Evolutionary conservation across 805 yeast genomes (phyloP).

Genomic region (Cyberlindnera americana): DNA sequence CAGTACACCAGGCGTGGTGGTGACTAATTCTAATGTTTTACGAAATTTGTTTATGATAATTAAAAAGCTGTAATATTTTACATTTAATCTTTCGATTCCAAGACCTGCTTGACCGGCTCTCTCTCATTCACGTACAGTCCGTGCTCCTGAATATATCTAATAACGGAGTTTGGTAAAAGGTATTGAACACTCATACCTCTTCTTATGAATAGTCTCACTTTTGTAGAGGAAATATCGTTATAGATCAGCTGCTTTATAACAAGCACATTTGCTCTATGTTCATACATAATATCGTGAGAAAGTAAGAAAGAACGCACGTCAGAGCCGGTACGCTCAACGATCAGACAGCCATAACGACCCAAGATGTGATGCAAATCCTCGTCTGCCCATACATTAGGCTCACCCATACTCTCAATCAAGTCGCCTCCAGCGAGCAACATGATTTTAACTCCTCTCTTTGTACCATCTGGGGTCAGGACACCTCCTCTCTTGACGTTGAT

Average conservation of each 20-base stretch:
- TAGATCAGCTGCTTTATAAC: conserved; percentile 95
- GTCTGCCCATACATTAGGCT: conserved; percentile 99
- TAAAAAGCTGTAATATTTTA: too few species aligned
- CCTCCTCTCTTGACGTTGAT: conserved; percentile 90
- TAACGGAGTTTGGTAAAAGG: conserved; percentile 88
- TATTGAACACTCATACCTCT: conserved; percentile 97
- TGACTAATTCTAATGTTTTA: background rate
- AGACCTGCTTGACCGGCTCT: conserved; percentile 92
- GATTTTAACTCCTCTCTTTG: conserved; percentile 78
- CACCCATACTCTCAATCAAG: conserved; percentile 98
- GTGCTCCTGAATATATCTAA: conserved; percentile 91
- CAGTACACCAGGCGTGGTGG: conserved; percentile 24
- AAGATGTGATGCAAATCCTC: conserved; percentile 90
- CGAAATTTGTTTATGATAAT: too few species aligned
- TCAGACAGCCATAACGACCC: conserved; percentile 94
- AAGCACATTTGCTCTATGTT: conserved; percentile 87
- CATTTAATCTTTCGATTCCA: conserved; percentile 38
- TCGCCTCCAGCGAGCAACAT: conserved; percentile 98
- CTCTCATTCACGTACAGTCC: conserved; percentile 78
- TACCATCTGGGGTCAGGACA: conserved; percentile 55
- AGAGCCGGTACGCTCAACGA: conserved; percentile 94
- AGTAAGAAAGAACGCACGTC: conserved; percentile 91
- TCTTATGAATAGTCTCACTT: conserved; percentile 86
- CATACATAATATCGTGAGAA: conserved; percentile 96
- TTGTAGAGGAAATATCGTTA: conserved; percentile 93